A percentile compares a stretch with the other conserved stretches of the same genome.
These are phyloP conservation scores for Penicillium polonicum DNA, from an alignment of 2,329 filamentous ascomycete species.

Conservation along the genomic window DNA sequence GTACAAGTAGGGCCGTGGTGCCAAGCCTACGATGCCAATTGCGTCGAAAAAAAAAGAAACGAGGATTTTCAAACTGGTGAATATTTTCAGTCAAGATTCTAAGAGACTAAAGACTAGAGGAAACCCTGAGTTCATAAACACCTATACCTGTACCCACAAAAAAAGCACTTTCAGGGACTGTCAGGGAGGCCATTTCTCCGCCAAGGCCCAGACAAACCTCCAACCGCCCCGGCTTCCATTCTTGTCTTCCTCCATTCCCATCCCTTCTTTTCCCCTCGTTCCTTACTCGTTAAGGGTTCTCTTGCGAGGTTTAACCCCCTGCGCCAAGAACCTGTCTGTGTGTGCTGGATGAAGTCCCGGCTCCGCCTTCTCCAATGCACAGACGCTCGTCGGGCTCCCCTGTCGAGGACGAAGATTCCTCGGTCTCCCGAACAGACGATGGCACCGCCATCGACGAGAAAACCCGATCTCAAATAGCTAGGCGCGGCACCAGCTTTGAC, in stretches of 20 bases:
- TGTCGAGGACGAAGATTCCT: constrained; percentile 43
- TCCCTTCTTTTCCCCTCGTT: constrained; percentile 8
- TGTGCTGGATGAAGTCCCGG: constrained; percentile 39
- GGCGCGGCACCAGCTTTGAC: constrained; percentile 36
- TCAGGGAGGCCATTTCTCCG: constrained; percentile 10
- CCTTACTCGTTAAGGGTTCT: constrained; percentile 17
- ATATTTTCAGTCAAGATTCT: neutral
- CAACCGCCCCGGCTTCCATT: constrained; percentile 10
- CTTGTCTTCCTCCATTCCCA: constrained; percentile 4
- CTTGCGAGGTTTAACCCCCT: constrained; percentile 19
- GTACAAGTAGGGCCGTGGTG: neutral
- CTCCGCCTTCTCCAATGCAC: constrained; percentile 44
- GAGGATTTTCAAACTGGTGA: neutral
- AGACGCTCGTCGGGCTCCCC: constrained; percentile 47
- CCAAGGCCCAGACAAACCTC: constrained; percentile 18
- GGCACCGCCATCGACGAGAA: constrained; percentile 34
- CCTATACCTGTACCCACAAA: constrained; percentile 2
- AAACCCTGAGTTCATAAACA: neutral
- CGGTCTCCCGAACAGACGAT: constrained; percentile 35
- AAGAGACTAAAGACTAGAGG: neutral
- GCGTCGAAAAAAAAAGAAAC: constrained; percentile 11
- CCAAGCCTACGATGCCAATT: constrained; percentile 17
- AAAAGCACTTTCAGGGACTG: neutral
- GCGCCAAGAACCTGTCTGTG: constrained; percentile 26
- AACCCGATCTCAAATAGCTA: constrained; percentile 38